Percentiles rank a stretch among this genome's conserved stretches.
These are phyloP conservation scores for Candida orba DNA, from an alignment of 805 yeast species.

Conservation along the genomic window DNA sequence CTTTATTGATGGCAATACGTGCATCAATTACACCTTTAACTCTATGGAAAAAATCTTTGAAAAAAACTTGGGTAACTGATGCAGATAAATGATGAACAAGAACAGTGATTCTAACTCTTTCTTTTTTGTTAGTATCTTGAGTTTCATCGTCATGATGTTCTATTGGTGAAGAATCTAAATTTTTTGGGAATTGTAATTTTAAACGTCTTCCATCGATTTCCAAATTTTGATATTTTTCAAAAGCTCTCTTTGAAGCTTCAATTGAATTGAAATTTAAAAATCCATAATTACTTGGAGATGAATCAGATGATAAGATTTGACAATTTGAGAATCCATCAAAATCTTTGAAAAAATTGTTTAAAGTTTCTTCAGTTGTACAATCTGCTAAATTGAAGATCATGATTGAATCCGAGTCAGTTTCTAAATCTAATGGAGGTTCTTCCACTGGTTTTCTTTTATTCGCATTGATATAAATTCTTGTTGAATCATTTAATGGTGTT, in stretches of 20 bases:
- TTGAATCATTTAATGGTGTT: not conserved
- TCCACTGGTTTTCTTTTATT: not conserved
- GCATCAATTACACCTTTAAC: not conserved
- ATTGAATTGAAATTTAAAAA: not conserved
- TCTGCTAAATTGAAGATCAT: not conserved
- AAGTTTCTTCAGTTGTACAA: not conserved
- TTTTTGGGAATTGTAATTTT: not conserved
- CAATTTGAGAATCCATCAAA: not conserved
- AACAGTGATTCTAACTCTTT: not conserved
- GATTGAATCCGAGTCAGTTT: not conserved
- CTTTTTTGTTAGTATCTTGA: no score
- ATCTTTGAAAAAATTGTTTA: not conserved
- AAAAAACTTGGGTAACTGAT: not conserved
- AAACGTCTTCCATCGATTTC: not conserved
- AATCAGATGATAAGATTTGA: not conserved
- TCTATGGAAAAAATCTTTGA: not conserved
- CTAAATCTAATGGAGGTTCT: not conserved
- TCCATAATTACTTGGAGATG: not conserved
- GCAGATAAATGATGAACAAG: not conserved
- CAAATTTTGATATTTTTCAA: not conserved
- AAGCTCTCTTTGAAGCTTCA: not conserved
- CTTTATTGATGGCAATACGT: not conserved
- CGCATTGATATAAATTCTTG: not conserved
- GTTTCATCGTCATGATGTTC: not conserved
- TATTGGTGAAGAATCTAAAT: not conserved